These are phyloP conservation scores for Apiospora rasikravindrae DNA, from an alignment of 2,329 filamentous ascomycete genomes.

Conservation along the genomic window DNA sequence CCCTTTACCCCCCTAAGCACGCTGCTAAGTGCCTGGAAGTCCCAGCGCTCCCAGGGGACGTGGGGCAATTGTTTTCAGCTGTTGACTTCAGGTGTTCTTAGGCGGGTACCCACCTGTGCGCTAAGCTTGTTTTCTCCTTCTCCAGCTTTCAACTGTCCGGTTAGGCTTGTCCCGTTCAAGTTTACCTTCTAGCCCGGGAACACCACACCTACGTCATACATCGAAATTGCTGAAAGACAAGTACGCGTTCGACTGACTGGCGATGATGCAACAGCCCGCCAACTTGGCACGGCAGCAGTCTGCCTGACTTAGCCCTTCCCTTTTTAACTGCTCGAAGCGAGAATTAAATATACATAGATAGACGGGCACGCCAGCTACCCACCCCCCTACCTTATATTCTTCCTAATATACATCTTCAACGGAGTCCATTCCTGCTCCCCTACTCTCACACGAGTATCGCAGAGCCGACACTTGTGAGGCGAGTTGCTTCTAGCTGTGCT, in stretches of 20 bases:
- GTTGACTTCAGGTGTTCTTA: not conserved
- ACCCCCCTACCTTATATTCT: not conserved
- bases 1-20: not conserved
- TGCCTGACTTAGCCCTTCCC: not conserved
- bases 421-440: not conserved
- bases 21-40: not conserved
- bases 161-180: not conserved
- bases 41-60: not conserved
- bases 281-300: not conserved
- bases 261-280: slow-evolving; percentile 19
- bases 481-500: not conserved
- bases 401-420: not conserved
- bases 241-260: not conserved
- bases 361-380: not conserved
- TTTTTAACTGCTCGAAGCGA: not conserved
- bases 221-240: slow-evolving; percentile 15
- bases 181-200: not conserved
- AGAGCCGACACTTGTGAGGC: not conserved
- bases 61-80: slow-evolving; percentile 3
- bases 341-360: not conserved
- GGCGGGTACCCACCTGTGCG: not conserved
- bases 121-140: slow-evolving; percentile 3
- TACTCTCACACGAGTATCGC: not conserved
- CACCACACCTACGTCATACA: slow-evolving; percentile 29
- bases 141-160: slow-evolving; percentile 9